phyloP scores from a whole-genome alignment of 2,329 filamentous ascomycete species.

The Sporothrix euskadiensis region DNA sequence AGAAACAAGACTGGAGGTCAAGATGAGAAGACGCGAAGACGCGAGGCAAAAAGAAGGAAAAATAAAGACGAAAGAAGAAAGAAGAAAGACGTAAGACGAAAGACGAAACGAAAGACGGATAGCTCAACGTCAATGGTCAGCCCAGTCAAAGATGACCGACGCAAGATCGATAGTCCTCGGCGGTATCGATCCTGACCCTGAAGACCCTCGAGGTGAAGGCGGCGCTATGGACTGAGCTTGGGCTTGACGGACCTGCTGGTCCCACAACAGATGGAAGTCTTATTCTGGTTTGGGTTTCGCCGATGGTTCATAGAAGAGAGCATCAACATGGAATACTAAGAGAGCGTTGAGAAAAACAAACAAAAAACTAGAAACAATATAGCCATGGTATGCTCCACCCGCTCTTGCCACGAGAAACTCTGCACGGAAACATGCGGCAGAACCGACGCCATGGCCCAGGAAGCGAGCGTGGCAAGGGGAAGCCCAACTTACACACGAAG shows the following conservation, averaged over 20 bases:
- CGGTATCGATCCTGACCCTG: not conserved
- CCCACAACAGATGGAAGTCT: not conserved
- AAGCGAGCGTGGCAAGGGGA: too few relatives aligned
- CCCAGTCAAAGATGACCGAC: not conserved
- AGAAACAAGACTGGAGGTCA: not conserved
- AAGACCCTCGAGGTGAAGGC: not conserved
- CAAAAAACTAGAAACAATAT: not conserved
- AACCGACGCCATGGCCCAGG: too few relatives aligned
- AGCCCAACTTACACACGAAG: too few relatives aligned
- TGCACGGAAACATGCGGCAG: too few relatives aligned
- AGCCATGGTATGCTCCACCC: not conserved
- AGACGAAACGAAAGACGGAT: not conserved
- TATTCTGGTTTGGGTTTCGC: constrained; percentile 18
- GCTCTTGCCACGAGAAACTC: too few relatives aligned
- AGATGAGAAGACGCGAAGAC: constrained; percentile 6
- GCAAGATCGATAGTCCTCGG: not conserved
- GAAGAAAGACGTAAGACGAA: too few relatives aligned
- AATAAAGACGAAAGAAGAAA: too few relatives aligned
- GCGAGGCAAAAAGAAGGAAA: not conserved
- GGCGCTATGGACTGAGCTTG: not conserved
- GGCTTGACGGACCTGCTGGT: not conserved
- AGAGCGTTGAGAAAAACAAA: not conserved
- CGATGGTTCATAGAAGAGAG: not conserved
- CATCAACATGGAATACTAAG: not conserved
- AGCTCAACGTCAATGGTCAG: not conserved